Base-by-base conservation (phyloP, 352 stramenopile species). In the Phytopythium litorale region DNA sequence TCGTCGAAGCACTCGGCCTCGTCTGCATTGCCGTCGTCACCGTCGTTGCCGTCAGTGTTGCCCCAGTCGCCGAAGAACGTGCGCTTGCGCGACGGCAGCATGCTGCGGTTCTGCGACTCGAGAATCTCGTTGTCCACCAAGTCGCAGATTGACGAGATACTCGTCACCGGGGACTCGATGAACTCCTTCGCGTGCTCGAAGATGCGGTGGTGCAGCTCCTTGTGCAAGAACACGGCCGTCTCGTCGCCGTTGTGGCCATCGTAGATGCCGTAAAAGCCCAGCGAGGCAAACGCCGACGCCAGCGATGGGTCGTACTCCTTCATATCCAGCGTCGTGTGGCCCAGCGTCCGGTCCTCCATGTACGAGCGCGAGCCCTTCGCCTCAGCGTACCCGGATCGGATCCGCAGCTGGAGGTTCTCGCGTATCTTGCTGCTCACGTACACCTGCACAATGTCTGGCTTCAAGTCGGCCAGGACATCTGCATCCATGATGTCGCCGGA, bases 391-490 rank as follows among this genome's bases (percentile, higher is more conserved):
- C 86, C 87, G 12, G 85, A 91, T 18, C 84, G 82, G 43, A 97
- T 81, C 13, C 76, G 59, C 23, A 94, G 69, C 46, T 60, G 56
- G 2, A 92, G 72, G 49, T 96, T 93, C 67, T 94, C 87, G 15
- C 87, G 87, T 35, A 89, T 90, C 64, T 92, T 94, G 58, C 83
- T 94, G 70, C 87, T 96, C 61, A 96, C 87, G 60, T 96, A 96
- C 42, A 92, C 87, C 64, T 94, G 87, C 1, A 93, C 79, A 55
- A 92, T 88, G 37, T 78, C 71, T 18, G 70, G 75, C 48, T 68
- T 56, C 62, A 78, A 62, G 33, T 63, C 73, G 25, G 61, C 59
- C 13, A 73, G 21, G 6, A 63, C 63, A 2, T 55, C 69, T 40
- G 65, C 61, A 38, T 61, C 33, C 18, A 67, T 62, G 23, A 61